Base-by-base conservation (phyloP, 768 basidiomycete species). In the Pholiota microspora region DNA sequence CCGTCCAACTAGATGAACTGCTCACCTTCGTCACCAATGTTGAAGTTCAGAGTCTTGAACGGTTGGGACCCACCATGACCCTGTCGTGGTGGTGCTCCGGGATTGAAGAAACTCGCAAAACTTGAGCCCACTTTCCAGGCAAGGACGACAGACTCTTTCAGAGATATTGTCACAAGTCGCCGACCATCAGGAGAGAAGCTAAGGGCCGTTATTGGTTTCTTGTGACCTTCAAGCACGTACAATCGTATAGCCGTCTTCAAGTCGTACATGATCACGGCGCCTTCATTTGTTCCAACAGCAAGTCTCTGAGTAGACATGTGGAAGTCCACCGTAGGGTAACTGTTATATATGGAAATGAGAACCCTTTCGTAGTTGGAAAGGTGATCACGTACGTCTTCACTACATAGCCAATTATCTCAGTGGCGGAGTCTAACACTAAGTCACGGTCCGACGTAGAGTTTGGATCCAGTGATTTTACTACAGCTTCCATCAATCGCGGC, bases 81-180 rank as follows among this genome's bases (percentile, higher is more conserved):
- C 69, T 98, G 94, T 27, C 93, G 76, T 4, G 97, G 96, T 2
- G 94, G 95, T 6, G 88, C 89, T 1, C 95, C 95, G 1, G 92
- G 86, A 66, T 86, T 86, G 66, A 98, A 94, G 68, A 98, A 85
- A 59, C 93, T 94, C 21, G 86, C 77, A 59, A 99, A 82, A 64
- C 92, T 92, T 7, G 85, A 79, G 0, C 97, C 96, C 4, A 98
- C 94, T 65, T 98, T 98, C 97, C 97, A 99, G 12, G 96, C 92
- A 10, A 93, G 79, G 4, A 94, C 88, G 3, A 81, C 76, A 24
- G 84, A 84, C 65, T 98, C 94, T 57, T 89, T 90, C 23, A 98
- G 75, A 0, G 90, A 96, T 7, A 92, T 75, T 0, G 94, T 94
- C 34, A 96, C 86, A 15, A 98, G 75, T 16, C 97, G 78, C 16